Conservation (phyloP, 2,329 filamentous ascomycete species). For the Botrytis squamosa region DNA sequence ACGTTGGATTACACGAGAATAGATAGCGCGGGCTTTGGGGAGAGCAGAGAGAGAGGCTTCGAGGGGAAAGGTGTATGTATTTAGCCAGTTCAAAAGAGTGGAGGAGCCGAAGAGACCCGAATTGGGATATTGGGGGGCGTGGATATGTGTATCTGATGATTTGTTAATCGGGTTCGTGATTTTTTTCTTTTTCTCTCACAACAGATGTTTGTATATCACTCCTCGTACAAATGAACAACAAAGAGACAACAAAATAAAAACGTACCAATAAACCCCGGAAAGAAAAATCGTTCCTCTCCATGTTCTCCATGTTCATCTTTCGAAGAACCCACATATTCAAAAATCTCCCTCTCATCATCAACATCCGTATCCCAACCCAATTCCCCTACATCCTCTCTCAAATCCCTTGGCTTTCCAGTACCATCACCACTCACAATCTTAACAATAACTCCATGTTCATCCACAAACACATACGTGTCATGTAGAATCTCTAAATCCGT, state of each 20-base stretch:
- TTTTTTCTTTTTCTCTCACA: neutral
- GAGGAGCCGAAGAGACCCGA: conserved; percentile 90
- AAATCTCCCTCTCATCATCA: conserved; percentile 1
- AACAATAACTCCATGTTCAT: conserved; percentile 51
- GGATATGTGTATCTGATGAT: conserved; percentile 81
- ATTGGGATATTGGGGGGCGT: conserved; percentile 94
- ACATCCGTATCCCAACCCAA: conserved; percentile 39
- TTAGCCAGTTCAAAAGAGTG: conserved; percentile 89
- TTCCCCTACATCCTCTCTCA: conserved; percentile 34
- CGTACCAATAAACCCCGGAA: conserved; percentile 76
- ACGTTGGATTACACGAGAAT: conserved; percentile 72
- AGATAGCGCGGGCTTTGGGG: conserved; percentile 65
- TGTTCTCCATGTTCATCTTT: conserved; percentile 33
- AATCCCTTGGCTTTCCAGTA: conserved; percentile 36
- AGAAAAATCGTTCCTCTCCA: conserved; percentile 69
- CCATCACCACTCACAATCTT: conserved; percentile 30
- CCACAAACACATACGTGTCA: conserved; percentile 50
- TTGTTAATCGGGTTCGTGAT: conserved; percentile 7
- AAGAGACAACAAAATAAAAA: conserved; percentile 7
- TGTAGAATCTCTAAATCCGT: conserved; percentile 49
- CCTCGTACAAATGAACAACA: neutral
- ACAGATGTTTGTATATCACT: neutral
- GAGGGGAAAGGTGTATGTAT: conserved; percentile 92
- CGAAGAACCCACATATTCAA: conserved; percentile 17
- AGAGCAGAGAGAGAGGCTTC: conserved; percentile 72